Evolutionary conservation across 1,284 basidiomycete genomes (phyloP), one percentile per base, ranked within the genome.

Genomic region (Porphyrellus sp.): DNA sequence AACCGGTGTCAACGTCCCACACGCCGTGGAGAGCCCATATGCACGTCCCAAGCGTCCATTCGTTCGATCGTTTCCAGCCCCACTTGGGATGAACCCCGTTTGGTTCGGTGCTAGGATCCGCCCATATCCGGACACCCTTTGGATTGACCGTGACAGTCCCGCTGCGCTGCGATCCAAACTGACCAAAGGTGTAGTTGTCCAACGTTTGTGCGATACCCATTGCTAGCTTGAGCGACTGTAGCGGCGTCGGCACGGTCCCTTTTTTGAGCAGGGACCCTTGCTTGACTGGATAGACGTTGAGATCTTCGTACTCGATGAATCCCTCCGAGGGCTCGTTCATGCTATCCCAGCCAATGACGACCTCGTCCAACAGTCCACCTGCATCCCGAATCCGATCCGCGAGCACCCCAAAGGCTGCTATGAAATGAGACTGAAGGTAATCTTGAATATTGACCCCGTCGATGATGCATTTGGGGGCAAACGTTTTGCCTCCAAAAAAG

Each of bases 321-420:
- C 95, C 96, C 58, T 94, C 91, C 42, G 85, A 88, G 0, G 96
- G 95, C 70, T 99, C 96, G 69, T 98, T 98, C 72, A 98, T 75
- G 62, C 86, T 90, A 68, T 99, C 96, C 96, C 96, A 98, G 0
- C 96, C 96, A 52, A 98, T 86, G 23, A 99, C 82, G 58, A 91
- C 93, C 39, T 85, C 82, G 43, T 98, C 95, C 24, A 89, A 71
- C 18, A 98, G 73, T 43, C 83, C 86, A 0, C 86, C 88, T 0
- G 86, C 89, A 12, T 63, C 60, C 3, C 63, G 63, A 39, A 99
- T 89, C 24, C 81, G 78, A 63, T 90, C 81, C 0, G 89, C 93
- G 31, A 99, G 78, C 33, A 76, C 72, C 0, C 82, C 83, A 59
- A 89, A 82, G 0, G 96, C 93, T 20, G 78, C 78, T 60, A 94